These are phyloP conservation scores for Catenaria anguillulae DNA, from an alignment of 371 early-diverging fungal species.

Conservation along the genomic window DNA sequence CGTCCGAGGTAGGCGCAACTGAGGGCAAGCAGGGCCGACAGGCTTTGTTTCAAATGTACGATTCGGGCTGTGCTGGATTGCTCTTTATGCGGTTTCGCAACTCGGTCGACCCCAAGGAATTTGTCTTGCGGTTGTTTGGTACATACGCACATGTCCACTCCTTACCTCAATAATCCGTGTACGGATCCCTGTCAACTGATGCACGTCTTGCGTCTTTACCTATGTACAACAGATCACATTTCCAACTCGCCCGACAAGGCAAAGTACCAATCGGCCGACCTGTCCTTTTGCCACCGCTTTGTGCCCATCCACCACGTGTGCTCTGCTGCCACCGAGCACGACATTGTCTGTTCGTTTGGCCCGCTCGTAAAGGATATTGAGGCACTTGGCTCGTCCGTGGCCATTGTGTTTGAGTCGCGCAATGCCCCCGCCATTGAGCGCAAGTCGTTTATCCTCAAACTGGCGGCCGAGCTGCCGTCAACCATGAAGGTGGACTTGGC, in stretches of 20 bases:
- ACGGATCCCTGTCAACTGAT: background rate
- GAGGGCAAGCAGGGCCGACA: background rate
- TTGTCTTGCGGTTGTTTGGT: conserved; percentile 14
- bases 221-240: background rate
- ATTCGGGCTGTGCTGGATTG: conserved; percentile 14
- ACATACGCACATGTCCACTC: background rate
- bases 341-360: background rate
- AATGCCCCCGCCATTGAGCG: conserved; percentile 7
- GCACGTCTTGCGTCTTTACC: background rate
- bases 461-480: background rate
- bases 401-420: conserved; percentile 11
- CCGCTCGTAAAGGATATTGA: no score
- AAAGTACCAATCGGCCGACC: background rate
- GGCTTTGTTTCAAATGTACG: conserved; percentile 10
- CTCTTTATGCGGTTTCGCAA: conserved; percentile 15
- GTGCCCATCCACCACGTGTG: conserved; percentile 13
- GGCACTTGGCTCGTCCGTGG: conserved; percentile 3
- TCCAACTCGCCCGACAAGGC: background rate
- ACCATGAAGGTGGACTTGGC: conserved; percentile 8
- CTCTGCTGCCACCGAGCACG: conserved; percentile 4
- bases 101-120: conserved; percentile 9
- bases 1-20: no score
- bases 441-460: background rate
- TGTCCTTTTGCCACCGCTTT: conserved; percentile 8
- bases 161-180: no score